Percentiles rank a stretch among this genome's conserved stretches.
Evolutionary conservation across 75 land plant genomes (phyloP).

Genomic region (Pinus tabuliformis): DNA sequence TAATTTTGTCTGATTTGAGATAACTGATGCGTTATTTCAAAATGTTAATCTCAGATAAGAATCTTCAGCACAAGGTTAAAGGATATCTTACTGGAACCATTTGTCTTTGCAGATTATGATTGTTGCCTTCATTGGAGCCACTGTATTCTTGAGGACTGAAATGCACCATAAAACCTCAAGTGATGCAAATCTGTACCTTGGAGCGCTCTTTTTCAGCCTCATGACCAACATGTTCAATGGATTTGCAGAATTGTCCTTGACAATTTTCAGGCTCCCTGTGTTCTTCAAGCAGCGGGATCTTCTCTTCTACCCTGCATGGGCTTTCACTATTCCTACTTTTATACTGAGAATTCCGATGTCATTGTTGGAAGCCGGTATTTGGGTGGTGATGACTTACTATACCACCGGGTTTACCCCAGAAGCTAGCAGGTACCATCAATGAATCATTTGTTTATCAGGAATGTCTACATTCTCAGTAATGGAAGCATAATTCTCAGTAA

Average conservation of each 20-base stretch:
- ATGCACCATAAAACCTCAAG: constrained; percentile 43
- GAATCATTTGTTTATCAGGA: background rate
- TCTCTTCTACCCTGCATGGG: constrained; percentile 85
- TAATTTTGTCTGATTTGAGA: background rate
- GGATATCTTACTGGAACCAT: constrained; percentile 1
- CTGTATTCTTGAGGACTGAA: constrained; percentile 60
- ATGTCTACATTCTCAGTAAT: background rate
- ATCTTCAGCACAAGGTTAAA: background rate
- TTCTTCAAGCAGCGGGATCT: constrained; percentile 92
- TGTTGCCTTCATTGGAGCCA: constrained; percentile 53
- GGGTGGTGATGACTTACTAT: constrained; percentile 73
- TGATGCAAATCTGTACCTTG: constrained; percentile 59
- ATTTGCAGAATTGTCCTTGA: constrained; percentile 75
- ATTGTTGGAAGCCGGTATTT: constrained; percentile 59
- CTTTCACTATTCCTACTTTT: constrained; percentile 62
- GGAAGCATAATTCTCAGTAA: too few relatives aligned
- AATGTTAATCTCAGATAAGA: background rate
- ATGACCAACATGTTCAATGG: constrained; percentile 86
- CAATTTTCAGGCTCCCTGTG: constrained; percentile 74
- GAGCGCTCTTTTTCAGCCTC: constrained; percentile 66
- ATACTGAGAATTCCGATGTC: constrained; percentile 64
- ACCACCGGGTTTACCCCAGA: constrained; percentile 85
- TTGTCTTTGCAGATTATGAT: constrained; percentile 45
- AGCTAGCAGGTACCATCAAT: constrained; percentile 57
- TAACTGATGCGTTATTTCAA: background rate